These are phyloP conservation scores for Pseudopediastrum boryanum DNA, from an alignment of 139 green algal species.

Conservation along the genomic window DNA sequence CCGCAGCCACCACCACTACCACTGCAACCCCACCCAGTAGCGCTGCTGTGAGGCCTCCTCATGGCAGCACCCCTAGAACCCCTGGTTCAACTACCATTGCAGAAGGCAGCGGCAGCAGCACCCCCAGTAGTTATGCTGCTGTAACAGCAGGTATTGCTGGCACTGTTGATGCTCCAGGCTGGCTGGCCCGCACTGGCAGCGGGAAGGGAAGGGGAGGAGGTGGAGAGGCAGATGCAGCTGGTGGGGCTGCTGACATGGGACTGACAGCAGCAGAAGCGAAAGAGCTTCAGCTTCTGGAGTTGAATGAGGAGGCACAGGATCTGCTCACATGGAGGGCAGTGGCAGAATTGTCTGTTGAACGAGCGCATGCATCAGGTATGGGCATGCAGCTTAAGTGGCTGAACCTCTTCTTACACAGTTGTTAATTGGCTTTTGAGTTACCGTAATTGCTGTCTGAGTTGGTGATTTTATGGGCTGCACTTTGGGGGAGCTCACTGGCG, in stretches of 20 bases:
- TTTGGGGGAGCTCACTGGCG: no score
- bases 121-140: no score
- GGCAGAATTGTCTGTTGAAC: no score
- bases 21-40: not conserved
- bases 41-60: no score
- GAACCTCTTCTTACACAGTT: no score
- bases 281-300: not conserved
- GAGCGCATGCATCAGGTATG: no score
- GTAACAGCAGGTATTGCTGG: not conserved
- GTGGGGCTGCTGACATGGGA: not conserved
- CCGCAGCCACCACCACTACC: not conserved
- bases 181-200: not conserved
- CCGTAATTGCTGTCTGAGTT: no score
- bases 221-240: not conserved
- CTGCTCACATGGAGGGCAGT: no score
- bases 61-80: not conserved
- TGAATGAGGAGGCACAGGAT: constrained; percentile 12
- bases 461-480: no score
- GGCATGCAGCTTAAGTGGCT: no score
- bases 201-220: no score
- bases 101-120: constrained; percentile 3
- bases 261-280: not conserved
- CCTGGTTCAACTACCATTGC: not conserved
- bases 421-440: no score
- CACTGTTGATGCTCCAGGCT: not conserved